Base-by-base conservation (phyloP, 2,329 filamentous ascomycete species). In the Colletotrichum lupini region DNA sequence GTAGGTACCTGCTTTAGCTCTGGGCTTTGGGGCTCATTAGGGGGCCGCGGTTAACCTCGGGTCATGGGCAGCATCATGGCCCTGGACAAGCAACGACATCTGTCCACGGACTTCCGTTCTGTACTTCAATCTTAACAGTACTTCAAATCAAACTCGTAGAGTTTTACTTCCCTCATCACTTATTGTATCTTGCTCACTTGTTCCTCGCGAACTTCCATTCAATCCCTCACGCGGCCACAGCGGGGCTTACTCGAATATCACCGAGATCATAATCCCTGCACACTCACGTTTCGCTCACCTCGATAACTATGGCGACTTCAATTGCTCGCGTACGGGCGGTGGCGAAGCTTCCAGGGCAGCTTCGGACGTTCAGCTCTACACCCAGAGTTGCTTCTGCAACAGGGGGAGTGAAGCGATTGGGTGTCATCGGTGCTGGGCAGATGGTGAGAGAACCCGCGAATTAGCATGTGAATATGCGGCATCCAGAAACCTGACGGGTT, bases 371-470 rank as follows among this genome's bases (percentile, higher is more conserved):
- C 85, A 95, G 93, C 85, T 92, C 91, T 42, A 91, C 89, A 52
- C 83, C 91, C 57, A 85, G 87, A 58, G 87, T 88, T 56, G 80
- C 86, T 78, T 91, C 90, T 74, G 91, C 92, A 68, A 68, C 58
- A 0, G 70, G 53, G 0, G 91, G 95, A 80, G 92, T 99, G 75
- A 97, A 95, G 86, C 93, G 90, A 77, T 86, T 99, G 55, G 97
- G 96, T 80, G 96, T 99, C 62, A 89, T 99, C 80, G 97, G 97
- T 76, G 95, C 96, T 66, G 97, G 97, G 32, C 97, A 98, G 83
- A 98, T 98, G 95, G 95, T 97, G 84, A 80, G 88, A 81, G 74
- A 52, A 6, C 14, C 22, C 16, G 22, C 68, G 42, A 56, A 46
- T 78, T 78, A 71, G 76, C 83, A 86, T 83, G 83, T 83, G 81